A percentile compares a stretch with the other conserved stretches of the same genome.
Evolutionary conservation across 768 basidiomycete genomes (phyloP).

Genomic region (Agaricus subrufescens): DNA sequence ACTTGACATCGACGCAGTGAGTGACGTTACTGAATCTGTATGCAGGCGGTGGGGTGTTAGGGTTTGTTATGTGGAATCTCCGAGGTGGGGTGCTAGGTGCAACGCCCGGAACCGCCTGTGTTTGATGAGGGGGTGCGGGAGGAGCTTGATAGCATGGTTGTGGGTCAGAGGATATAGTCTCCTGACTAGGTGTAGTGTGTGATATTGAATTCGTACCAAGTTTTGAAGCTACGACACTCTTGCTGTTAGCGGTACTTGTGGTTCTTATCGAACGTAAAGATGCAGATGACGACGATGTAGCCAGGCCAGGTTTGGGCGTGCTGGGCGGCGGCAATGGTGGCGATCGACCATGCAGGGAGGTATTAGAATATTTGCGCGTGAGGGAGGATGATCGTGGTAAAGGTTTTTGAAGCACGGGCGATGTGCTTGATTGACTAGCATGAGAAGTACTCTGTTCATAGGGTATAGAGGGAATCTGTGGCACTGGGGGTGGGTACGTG

Average conservation of each 20-base stretch:
- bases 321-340: slow-evolving; percentile 3
- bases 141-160: slow-evolving; percentile 13
- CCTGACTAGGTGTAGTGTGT: slow-evolving; percentile 11
- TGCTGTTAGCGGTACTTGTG: slow-evolving; percentile 10
- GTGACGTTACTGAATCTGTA: slow-evolving; percentile 21
- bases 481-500: background rate
- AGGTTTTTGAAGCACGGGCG: slow-evolving; percentile 21
- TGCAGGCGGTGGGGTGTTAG: slow-evolving; percentile 40
- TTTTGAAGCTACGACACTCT: slow-evolving; percentile 6
- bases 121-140: background rate
- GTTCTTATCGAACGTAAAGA: slow-evolving; percentile 16
- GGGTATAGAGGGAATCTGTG: background rate
- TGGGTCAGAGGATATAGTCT: slow-evolving; percentile 15
- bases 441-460: background rate
- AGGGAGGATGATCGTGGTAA: slow-evolving; percentile 32
- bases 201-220: slow-evolving; percentile 13
- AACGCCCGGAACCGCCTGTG: background rate
- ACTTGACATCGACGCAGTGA: background rate
- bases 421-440: slow-evolving; percentile 9
- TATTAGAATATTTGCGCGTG: slow-evolving; percentile 26
- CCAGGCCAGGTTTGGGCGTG: slow-evolving; percentile 11
- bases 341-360: slow-evolving; percentile 18
- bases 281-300: slow-evolving; percentile 16
- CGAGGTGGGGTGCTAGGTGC: background rate
- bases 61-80: background rate